Conservation (phyloP, 2,329 filamentous ascomycete genomes). For the Akanthomyces dipterigenus region DNA sequence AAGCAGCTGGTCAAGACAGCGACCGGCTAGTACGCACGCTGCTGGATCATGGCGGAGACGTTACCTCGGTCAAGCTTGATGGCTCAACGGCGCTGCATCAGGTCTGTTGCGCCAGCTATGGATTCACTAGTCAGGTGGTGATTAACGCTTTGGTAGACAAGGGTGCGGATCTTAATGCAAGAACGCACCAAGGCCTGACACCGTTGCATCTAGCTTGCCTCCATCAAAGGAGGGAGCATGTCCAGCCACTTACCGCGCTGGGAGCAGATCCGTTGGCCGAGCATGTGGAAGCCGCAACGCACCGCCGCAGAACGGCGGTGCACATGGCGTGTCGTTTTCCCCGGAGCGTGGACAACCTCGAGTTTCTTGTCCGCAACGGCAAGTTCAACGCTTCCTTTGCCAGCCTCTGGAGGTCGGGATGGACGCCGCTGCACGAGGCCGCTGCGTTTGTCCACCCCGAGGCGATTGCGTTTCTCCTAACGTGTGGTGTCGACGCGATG, state of each 20-base stretch:
- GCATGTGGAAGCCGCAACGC: background rate
- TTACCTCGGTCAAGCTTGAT: background rate
- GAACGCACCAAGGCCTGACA: background rate
- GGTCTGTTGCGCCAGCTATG: background rate
- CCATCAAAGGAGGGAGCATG: too few relatives aligned
- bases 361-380: background rate
- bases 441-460: background rate
- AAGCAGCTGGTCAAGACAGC: background rate
- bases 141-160: background rate
- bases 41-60: background rate
- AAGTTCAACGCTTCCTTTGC: background rate
- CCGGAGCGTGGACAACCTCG: background rate
- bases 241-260: background rate
- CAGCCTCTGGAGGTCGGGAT: background rate
- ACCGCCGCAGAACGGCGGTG: background rate
- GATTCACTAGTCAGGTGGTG: background rate
- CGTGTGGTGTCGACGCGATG: background rate
- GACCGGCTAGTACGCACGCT: background rate
- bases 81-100: background rate
- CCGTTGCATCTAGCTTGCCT: background rate
- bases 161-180: background rate
- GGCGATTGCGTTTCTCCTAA: background rate
- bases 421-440: slow-evolving; percentile 3
- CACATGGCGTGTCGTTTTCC: background rate
- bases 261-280: background rate